These are phyloP conservation scores for Poa pratensis DNA, from an alignment of 176 grass and related monocot genomes.

Conservation along the genomic window DNA sequence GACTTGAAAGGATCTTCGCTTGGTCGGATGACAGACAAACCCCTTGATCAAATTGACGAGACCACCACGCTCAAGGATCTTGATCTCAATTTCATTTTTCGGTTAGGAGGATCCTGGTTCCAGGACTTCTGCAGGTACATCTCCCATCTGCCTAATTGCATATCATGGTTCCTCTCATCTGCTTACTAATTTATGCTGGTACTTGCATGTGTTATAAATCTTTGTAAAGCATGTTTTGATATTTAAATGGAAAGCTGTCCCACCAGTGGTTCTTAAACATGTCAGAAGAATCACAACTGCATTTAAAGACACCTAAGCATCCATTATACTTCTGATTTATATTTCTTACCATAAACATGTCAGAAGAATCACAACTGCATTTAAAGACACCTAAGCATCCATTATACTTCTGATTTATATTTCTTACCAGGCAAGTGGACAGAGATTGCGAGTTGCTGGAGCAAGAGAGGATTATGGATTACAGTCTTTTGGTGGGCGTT, in stretches of 20 bases:
- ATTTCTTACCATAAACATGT: slow-evolving; percentile 25
- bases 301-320: not conserved
- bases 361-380: not conserved
- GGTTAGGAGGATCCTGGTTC: slow-evolving; percentile 70
- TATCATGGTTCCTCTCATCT: slow-evolving; percentile 27
- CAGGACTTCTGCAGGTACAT: slow-evolving; percentile 67
- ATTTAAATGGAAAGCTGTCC: not conserved
- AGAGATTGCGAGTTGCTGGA: slow-evolving; percentile 85
- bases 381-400: not conserved
- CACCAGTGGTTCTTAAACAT: not conserved
- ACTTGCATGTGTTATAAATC: not conserved
- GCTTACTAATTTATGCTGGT: not conserved
- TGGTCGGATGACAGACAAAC: slow-evolving; percentile 79
- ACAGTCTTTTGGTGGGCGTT: slow-evolving; percentile 91
- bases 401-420: not conserved
- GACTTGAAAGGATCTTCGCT: slow-evolving; percentile 90
- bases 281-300: not conserved
- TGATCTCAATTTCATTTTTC: slow-evolving; percentile 90
- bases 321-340: not conserved
- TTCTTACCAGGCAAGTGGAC: slow-evolving; percentile 74
- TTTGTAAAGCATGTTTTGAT: slow-evolving; percentile 17
- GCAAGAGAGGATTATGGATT: slow-evolving; percentile 96
- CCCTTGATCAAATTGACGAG: slow-evolving; percentile 70
- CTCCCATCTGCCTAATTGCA: not conserved
- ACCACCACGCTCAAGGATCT: slow-evolving; percentile 83